Evolutionary conservation across 2,329 filamentous ascomycete species (phyloP).

Genomic region (Thelonectria blattea): DNA sequence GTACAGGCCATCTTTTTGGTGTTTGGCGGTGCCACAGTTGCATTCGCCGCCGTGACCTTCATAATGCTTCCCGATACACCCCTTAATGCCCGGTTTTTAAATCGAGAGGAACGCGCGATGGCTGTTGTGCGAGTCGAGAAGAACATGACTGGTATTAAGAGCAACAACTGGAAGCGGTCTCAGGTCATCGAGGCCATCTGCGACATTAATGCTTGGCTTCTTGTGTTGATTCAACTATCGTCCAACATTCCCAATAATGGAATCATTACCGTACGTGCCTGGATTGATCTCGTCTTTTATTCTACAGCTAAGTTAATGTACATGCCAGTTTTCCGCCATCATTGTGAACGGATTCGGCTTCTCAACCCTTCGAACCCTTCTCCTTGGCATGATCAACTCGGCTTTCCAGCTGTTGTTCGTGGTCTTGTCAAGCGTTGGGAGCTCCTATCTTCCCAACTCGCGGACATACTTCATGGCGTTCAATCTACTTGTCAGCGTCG

Average conservation of each 20-base stretch:
- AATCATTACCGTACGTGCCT: conserved; percentile 1
- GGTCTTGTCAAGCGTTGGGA: conserved; percentile 28
- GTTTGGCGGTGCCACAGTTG: conserved; percentile 31
- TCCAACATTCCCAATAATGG: conserved; percentile 41
- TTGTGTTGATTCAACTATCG: conserved; percentile 35
- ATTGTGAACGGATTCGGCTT: conserved; percentile 37
- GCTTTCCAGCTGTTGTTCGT: conserved; percentile 35
- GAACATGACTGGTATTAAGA: conserved; percentile 45
- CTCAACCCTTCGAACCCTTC: conserved; percentile 27
- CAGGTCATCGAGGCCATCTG: conserved; percentile 8
- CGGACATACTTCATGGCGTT: conserved; percentile 37
- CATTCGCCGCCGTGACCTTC: conserved; percentile 27
- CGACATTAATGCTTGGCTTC: conserved; percentile 33
- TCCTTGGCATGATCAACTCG: conserved; percentile 28
- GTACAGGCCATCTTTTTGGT: conserved; percentile 31
- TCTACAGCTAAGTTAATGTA: background rate
- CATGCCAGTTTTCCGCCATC: conserved; percentile 36
- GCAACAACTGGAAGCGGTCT: conserved; percentile 18
- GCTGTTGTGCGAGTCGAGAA: conserved; percentile 41
- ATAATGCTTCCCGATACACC: conserved; percentile 34
- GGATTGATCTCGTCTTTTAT: background rate
- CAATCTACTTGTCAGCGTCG: conserved; percentile 29
- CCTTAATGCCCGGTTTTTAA: conserved; percentile 38
- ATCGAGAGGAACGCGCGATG: conserved; percentile 35
- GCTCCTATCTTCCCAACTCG: conserved; percentile 33